Evolutionary conservation across 345 rosid genomes (phyloP).

Genomic region (Excoecaria agallocha): DNA sequence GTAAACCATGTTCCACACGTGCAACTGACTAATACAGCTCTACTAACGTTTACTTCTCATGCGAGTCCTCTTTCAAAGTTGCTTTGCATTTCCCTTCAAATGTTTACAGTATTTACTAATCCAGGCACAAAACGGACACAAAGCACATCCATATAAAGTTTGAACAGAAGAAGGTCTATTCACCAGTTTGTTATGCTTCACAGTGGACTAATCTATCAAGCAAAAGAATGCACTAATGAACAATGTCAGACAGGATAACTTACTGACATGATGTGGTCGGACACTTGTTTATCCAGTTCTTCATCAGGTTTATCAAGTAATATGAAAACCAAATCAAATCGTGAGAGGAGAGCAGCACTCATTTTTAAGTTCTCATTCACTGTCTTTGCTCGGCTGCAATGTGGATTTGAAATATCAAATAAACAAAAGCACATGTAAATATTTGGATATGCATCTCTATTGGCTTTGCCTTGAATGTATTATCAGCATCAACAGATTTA

Average conservation of each 20-base stretch:
- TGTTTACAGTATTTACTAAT: not conserved
- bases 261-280: conserved; percentile 95
- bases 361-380: conserved; percentile 95
- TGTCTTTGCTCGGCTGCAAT: conserved; percentile 96
- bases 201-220: not conserved
- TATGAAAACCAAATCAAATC: conserved; percentile 96
- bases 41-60: not conserved
- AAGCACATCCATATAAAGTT: not conserved
- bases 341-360: conserved; percentile 93
- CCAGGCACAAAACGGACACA: conserved; percentile 1
- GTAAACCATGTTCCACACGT: not conserved
- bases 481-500: not conserved
- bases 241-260: conserved; percentile 38
- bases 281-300: conserved; percentile 82
- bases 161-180: not conserved
- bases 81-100: not conserved
- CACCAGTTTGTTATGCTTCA: not conserved
- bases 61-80: not conserved
- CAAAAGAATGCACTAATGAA: conserved; percentile 13
- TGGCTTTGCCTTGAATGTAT: not conserved
- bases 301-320: conserved; percentile 96
- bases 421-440: not conserved
- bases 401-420: conserved; percentile 28
- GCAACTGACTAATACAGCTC: not conserved
- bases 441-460: not conserved